phyloP scores from a whole-genome alignment of 768 basidiomycete genomes.

The Hygrophorus russula region DNA sequence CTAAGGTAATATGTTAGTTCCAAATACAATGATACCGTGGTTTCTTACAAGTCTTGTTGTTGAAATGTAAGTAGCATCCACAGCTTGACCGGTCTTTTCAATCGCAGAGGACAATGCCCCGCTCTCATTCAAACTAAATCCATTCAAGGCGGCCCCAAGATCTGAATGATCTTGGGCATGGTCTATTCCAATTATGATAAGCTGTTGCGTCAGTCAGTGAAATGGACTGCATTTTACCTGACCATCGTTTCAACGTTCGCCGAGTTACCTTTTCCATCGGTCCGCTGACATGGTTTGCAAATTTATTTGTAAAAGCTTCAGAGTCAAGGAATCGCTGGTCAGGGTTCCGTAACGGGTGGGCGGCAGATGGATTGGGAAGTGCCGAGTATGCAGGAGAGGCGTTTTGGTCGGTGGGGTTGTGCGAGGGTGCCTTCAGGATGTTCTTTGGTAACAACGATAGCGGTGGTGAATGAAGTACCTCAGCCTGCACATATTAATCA shows the following conservation, averaged over 20 bases:
- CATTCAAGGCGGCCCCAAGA: conserved; percentile 85
- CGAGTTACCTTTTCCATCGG: conserved; percentile 97
- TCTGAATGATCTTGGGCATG: conserved; percentile 82
- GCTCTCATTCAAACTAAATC: conserved; percentile 82
- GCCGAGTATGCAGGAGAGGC: conserved; percentile 67
- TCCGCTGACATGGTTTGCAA: conserved; percentile 82
- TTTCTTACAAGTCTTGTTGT: conserved; percentile 73
- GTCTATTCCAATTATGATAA: conserved; percentile 30
- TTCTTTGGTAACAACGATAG: conserved; percentile 90
- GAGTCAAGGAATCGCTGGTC: conserved; percentile 96
- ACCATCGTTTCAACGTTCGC: conserved; percentile 87
- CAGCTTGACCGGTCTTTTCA: conserved; percentile 95
- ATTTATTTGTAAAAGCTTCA: conserved; percentile 92
- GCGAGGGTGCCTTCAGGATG: conserved; percentile 87
- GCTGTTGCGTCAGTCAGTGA: conserved; percentile 4
- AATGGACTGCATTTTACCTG: conserved; percentile 40
- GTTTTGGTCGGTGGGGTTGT: conserved; percentile 80
- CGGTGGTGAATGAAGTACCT: conserved; percentile 89
- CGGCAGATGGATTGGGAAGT: conserved; percentile 81
- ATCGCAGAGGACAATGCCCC: conserved; percentile 69
- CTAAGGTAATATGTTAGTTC: conserved; percentile 27
- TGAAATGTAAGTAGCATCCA: conserved; percentile 88
- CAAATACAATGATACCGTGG: conserved; percentile 1
- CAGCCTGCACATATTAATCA: conserved; percentile 41
- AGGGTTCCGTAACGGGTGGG: conserved; percentile 81